Evolutionary conservation across 495 filamentous ascomycete genomes (phyloP), one percentile per base, ranked within the genome.

Genomic region (Lasiosphaeria ovina): DNA sequence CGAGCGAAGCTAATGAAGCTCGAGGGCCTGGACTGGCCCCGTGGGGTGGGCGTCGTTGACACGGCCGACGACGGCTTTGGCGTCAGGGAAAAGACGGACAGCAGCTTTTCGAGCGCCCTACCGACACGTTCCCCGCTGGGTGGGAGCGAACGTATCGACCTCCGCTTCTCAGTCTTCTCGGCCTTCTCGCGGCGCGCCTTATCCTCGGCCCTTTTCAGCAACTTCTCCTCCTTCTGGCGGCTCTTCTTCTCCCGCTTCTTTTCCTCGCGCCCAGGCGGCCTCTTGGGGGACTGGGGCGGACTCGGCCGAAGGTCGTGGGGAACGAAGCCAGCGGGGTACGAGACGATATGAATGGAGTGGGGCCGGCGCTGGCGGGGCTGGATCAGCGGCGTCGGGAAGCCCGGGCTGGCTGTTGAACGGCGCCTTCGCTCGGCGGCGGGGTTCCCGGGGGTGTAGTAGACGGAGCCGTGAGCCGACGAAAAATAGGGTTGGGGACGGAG

Each of bases 271-370:
- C 58, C 60, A 12, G 63, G 52, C n/a, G 63, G 14, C 58, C 59
- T 57, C 40, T 35, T 53, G 1, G 65, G 44, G 8, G 59, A 42
- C 31, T 48, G 33, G 10, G 35, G 61, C 34, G 69, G 64, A 40
- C 48, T 56, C 12, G 77, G 73, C 58, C 79, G 72, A 17, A 83
- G 68, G 34, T 84, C 81, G 58, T 70, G 66, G 3, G 79, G 79
- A 17, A 79, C 65, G 58, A 78, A 81, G 31, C 81, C 79, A 11
- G 78, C 55, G 12, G 82, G 81, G 59, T 82, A 78, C 31, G 80
- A 80, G 45, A 81, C 69, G 64, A 84, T 82, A 65, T 83, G 80
- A 56, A 84, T 83, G 12, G 79, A 78, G 60, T 83, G 80, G 48
- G 77, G 81, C 31, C 82, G 73, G 58, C 80, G 78, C 24, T 72